phyloP scores from a whole-genome alignment of 1,284 basidiomycete genomes.

The Thelephora terrestris region DNA sequence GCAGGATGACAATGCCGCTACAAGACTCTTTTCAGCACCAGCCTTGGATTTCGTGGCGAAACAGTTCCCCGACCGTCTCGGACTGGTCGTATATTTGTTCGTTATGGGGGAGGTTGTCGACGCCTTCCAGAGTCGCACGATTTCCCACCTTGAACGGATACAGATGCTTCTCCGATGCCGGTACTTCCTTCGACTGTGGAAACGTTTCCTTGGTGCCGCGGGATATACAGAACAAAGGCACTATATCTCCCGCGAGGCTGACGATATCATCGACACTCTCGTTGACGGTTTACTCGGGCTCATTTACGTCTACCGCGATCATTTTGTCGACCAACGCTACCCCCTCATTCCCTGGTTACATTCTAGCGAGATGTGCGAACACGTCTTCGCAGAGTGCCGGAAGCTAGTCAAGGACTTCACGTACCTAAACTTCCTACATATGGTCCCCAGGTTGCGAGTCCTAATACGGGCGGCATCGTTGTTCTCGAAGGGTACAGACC shows the following conservation, averaged over 20 bases:
- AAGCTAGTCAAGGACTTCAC: not conserved
- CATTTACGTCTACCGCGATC: conserved; percentile 24
- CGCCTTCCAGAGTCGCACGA: conserved; percentile 26
- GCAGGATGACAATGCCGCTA: no score
- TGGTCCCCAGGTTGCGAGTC: not conserved
- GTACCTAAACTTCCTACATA: not conserved
- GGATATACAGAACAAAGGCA: conserved; percentile 11
- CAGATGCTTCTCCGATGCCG: conserved; percentile 21
- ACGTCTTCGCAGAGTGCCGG: not conserved
- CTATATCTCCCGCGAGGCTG: conserved; percentile 25
- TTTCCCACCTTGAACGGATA: conserved; percentile 20
- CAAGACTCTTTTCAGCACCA: conserved; percentile 23
- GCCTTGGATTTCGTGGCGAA: conserved; percentile 16
- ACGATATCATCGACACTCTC: conserved; percentile 23
- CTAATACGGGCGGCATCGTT: not conserved
- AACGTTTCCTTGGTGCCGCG: conserved; percentile 11
- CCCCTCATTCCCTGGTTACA: conserved; percentile 33
- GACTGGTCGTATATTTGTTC: conserved; percentile 23
- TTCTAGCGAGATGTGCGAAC: no score
- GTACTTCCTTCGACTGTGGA: conserved; percentile 25
- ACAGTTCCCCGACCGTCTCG: conserved; percentile 15
- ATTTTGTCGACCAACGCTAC: conserved; percentile 6
- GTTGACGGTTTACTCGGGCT: conserved; percentile 23
- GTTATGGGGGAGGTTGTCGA: no score
- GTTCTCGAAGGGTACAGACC: not conserved